Conservation (phyloP, 2,329 filamentous ascomycete species). For the Xylariaceae sp. region DNA sequence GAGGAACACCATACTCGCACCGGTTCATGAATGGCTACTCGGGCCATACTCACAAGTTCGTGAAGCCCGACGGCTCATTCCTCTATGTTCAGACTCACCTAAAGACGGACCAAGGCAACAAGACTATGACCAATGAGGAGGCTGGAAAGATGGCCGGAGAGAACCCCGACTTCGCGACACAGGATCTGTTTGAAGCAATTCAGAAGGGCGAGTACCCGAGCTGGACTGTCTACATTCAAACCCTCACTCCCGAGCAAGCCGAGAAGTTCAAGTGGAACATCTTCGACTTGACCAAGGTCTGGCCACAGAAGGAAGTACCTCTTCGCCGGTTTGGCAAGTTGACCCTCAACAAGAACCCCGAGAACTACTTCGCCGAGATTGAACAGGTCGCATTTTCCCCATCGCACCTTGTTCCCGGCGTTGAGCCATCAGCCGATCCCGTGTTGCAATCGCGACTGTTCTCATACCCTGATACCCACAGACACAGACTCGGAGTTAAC, state of each 20-base stretch:
- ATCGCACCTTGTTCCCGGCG: slow-evolving; percentile 60
- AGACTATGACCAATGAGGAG: slow-evolving; percentile 54
- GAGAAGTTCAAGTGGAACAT: slow-evolving; percentile 53
- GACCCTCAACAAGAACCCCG: slow-evolving; percentile 59
- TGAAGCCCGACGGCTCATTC: slow-evolving; percentile 58
- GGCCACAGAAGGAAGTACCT: slow-evolving; percentile 60
- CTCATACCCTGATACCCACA: slow-evolving; percentile 65
- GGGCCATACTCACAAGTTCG: slow-evolving; percentile 65
- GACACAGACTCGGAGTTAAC: slow-evolving; percentile 54
- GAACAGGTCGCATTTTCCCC: slow-evolving; percentile 68
- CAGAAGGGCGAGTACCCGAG: slow-evolving; percentile 54
- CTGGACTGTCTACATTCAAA: slow-evolving; percentile 64
- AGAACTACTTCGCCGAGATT: slow-evolving; percentile 66
- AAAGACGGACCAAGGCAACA: slow-evolving; percentile 58
- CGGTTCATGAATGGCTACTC: slow-evolving; percentile 65
- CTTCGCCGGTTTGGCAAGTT: slow-evolving; percentile 57
- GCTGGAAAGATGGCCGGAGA: slow-evolving; percentile 45
- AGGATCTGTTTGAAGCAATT: slow-evolving; percentile 62
- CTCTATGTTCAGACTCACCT: slow-evolving; percentile 58
- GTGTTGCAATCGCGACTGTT: slow-evolving; percentile 67
- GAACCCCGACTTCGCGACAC: slow-evolving; percentile 53
- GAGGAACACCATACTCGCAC: slow-evolving; percentile 60
- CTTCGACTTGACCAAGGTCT: slow-evolving; percentile 66
- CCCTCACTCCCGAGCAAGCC: slow-evolving; percentile 45
- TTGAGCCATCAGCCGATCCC: slow-evolving; percentile 65